These are phyloP conservation scores for Fusarium tricinctum DNA, from an alignment of 2,329 filamentous ascomycete genomes.

Conservation along the genomic window DNA sequence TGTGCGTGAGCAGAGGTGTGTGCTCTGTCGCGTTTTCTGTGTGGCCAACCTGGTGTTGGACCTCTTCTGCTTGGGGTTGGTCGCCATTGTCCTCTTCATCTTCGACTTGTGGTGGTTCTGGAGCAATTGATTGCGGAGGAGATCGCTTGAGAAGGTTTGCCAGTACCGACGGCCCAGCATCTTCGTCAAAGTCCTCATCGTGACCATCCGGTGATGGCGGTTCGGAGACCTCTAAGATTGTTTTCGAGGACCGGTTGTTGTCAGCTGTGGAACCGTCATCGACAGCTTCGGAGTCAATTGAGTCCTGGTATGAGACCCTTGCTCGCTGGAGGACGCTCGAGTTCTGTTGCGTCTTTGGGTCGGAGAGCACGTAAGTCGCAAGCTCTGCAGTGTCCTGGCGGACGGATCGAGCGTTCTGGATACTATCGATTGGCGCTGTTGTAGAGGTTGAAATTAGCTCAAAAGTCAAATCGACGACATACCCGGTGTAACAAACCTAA, in stretches of 20 bases:
- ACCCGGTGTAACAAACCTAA: slow-evolving; percentile 61
- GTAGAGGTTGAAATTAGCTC: slow-evolving; percentile 5
- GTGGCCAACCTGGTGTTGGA: slow-evolving; percentile 22
- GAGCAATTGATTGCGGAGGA: slow-evolving; percentile 57
- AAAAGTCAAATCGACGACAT: not conserved
- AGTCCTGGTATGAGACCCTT: slow-evolving; percentile 51
- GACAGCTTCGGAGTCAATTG: slow-evolving; percentile 43
- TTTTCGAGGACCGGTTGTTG: slow-evolving; percentile 57
- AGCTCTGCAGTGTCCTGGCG: slow-evolving; percentile 90
- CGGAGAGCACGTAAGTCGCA: slow-evolving; percentile 83
- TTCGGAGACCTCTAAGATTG: slow-evolving; percentile 74
- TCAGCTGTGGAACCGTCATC: slow-evolving; percentile 45
- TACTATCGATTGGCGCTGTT: slow-evolving; percentile 72
- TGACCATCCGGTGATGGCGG: slow-evolving; percentile 49
- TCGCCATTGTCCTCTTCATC: slow-evolving; percentile 24
- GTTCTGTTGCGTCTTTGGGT: slow-evolving; percentile 63
- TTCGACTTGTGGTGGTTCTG: slow-evolving; percentile 32
- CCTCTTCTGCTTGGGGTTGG: slow-evolving; percentile 24
- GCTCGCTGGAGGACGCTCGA: slow-evolving; percentile 62
- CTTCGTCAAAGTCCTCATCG: slow-evolving; percentile 35
- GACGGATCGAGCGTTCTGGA: slow-evolving; percentile 82
- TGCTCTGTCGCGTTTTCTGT: slow-evolving; percentile 56
- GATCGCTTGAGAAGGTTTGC: slow-evolving; percentile 66
- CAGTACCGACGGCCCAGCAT: slow-evolving; percentile 59
- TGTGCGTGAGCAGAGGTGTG: slow-evolving; percentile 62